Conservation (phyloP, 805 yeast genomes). For the Cyberlindnera misumaiensis region DNA sequence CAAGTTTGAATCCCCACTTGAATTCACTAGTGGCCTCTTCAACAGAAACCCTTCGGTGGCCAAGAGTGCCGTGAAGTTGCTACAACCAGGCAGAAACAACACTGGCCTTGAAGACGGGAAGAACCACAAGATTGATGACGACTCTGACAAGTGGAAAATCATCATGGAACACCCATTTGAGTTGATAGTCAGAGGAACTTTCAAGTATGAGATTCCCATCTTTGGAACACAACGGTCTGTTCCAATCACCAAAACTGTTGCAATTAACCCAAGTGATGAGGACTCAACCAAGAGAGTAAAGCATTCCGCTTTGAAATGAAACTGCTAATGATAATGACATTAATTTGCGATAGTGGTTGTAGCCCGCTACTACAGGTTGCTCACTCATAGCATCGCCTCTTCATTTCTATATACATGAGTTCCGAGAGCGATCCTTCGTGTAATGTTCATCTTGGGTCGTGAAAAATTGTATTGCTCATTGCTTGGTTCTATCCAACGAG, state of each 20-base stretch:
- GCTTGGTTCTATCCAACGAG: slow-evolving; percentile 39
- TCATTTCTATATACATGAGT: too few species aligned
- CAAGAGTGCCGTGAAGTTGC: slow-evolving; percentile 60
- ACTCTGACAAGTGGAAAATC: slow-evolving; percentile 57
- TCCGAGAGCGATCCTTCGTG: not conserved
- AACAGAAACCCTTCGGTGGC: slow-evolving; percentile 52
- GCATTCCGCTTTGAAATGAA: not conserved
- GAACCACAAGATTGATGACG: slow-evolving; percentile 25
- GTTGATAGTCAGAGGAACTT: slow-evolving; percentile 72
- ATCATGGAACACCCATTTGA: slow-evolving; percentile 80
- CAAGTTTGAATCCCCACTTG: slow-evolving; percentile 63
- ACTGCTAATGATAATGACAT: slow-evolving; percentile 3
- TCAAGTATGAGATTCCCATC: slow-evolving; percentile 72
- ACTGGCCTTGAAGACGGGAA: slow-evolving; percentile 22
- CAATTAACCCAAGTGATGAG: slow-evolving; percentile 44
- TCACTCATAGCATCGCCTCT: too few species aligned
- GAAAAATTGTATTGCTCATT: not conserved
- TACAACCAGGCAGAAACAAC: slow-evolving; percentile 57
- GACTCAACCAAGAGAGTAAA: not conserved
- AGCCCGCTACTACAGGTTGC: too few species aligned
- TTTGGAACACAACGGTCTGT: slow-evolving; percentile 45
- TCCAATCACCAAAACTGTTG: slow-evolving; percentile 51
- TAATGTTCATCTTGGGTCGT: not conserved
- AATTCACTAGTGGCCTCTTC: slow-evolving; percentile 74
- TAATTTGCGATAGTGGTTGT: not conserved